Evolutionary conservation across 805 yeast genomes (phyloP).

Genomic region (Maudiozyma serrabonitensis): DNA sequence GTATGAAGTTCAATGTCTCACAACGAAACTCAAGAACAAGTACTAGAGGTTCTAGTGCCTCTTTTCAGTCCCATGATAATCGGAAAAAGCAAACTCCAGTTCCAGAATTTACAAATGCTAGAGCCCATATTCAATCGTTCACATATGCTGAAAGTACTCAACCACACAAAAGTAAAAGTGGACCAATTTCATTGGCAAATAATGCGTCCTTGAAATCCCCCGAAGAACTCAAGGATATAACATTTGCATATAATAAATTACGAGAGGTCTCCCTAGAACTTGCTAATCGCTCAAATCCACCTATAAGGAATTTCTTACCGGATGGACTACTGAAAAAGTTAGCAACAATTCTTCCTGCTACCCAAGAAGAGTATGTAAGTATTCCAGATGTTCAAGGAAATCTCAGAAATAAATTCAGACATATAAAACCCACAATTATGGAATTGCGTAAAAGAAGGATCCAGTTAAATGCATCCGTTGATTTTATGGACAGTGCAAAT

Average conservation of each 20-base stretch:
- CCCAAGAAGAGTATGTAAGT: conserved; percentile 17
- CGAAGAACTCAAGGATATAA: conserved; percentile 17
- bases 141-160: conserved; percentile 3
- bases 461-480: neutral
- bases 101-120: conserved; percentile 9
- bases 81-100: neutral
- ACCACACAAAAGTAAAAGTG: conserved; percentile 1
- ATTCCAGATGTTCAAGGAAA: conserved; percentile 13
- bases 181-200: conserved; percentile 11
- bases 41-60: conserved; percentile 4
- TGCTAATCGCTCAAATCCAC: conserved; percentile 19
- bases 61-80: neutral
- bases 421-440: conserved; percentile 16
- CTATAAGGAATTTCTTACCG: conserved; percentile 17
- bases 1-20: conserved; percentile 39
- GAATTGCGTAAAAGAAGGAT: conserved; percentile 16
- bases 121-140: conserved; percentile 8
- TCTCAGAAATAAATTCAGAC: conserved; percentile 16
- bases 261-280: conserved; percentile 15
- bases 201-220: conserved; percentile 10
- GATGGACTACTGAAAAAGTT: conserved; percentile 18
- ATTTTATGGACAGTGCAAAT: neutral
- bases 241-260: conserved; percentile 18
- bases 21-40: conserved; percentile 14
- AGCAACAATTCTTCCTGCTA: conserved; percentile 19